These are phyloP conservation scores for Arthroderma sp. DNA, from an alignment of 2,329 filamentous ascomycete species.

Conservation along the genomic window DNA sequence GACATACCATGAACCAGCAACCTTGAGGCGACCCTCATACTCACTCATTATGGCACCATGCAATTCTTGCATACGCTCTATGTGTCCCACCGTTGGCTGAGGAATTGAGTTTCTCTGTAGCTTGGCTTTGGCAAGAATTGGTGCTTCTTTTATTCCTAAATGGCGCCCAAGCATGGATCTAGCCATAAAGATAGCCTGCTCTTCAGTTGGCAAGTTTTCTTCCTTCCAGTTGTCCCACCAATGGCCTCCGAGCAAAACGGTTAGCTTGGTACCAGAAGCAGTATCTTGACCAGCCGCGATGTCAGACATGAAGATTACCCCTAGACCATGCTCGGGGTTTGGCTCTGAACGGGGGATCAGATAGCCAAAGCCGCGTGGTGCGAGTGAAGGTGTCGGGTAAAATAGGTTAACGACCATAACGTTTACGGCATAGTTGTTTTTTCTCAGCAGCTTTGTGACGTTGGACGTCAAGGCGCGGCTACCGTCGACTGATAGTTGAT, in stretches of 20 bases:
- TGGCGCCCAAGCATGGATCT: constrained; percentile 58
- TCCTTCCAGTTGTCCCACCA: constrained; percentile 59
- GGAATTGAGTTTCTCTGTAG: constrained; percentile 66
- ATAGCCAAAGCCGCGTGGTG: constrained; percentile 73
- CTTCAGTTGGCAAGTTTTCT: constrained; percentile 46
- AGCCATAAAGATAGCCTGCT: constrained; percentile 58
- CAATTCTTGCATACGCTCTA: constrained; percentile 44
- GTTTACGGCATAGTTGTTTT: constrained; percentile 51
- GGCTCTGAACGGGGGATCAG: constrained; percentile 67
- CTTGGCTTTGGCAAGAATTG: constrained; percentile 47
- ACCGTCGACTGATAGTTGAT: constrained; percentile 3
- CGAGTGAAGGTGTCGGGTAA: constrained; percentile 52
- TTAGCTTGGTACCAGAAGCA: constrained; percentile 63
- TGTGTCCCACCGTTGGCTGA: constrained; percentile 75
- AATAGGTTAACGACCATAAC: constrained; percentile 91
- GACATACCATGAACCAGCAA: constrained; percentile 44
- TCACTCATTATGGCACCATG: constrained; percentile 40
- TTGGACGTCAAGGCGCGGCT: neutral
- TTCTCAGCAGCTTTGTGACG: constrained; percentile 12
- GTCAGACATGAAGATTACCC: constrained; percentile 83
- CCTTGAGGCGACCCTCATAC: constrained; percentile 52
- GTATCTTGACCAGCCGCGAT: constrained; percentile 44
- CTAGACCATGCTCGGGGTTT: constrained; percentile 72
- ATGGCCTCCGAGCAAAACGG: constrained; percentile 89
- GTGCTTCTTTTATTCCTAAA: constrained; percentile 53